These are phyloP conservation scores for Geranomyces michiganensis DNA, from an alignment of 192 early-diverging fungal species.

Conservation along the genomic window DNA sequence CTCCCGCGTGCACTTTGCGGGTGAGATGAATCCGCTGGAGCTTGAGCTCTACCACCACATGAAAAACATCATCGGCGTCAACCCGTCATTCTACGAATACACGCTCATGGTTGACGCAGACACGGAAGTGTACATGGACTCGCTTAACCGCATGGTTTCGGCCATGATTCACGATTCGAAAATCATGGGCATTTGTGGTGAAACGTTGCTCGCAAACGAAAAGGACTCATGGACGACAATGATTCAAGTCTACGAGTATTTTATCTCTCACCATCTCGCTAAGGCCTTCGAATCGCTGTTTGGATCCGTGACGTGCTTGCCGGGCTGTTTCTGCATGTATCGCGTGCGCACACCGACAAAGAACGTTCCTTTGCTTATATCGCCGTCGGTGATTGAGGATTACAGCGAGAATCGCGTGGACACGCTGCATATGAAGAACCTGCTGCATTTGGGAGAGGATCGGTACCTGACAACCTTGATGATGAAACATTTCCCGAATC, in stretches of 20 bases:
- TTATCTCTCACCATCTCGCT: constrained; percentile 97
- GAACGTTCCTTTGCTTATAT: constrained; percentile 87
- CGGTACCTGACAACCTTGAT: constrained; percentile 81
- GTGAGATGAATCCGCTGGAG: constrained; percentile 77
- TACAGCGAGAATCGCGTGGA: constrained; percentile 94
- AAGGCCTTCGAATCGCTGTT: constrained; percentile 99
- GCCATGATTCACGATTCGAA: constrained; percentile 62
- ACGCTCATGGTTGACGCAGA: constrained; percentile 66
- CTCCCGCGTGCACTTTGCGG: constrained; percentile 76
- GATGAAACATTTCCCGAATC: constrained; percentile 97
- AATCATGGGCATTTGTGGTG: constrained; percentile 83
- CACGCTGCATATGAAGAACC: constrained; percentile 98
- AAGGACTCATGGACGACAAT: constrained; percentile 90
- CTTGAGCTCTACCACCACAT: constrained; percentile 83
- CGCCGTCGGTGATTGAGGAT: constrained; percentile 86
- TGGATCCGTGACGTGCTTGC: constrained; percentile 98
- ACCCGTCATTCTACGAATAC: constrained; percentile 78
- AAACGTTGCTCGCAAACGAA: constrained; percentile 90
- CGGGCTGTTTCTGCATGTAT: constrained; percentile 99
- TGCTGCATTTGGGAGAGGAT: constrained; percentile 98
- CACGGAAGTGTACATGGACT: constrained; percentile 55
- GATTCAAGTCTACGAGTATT: constrained; percentile 98
- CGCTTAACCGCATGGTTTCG: constrained; percentile 60
- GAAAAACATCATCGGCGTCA: constrained; percentile 82
- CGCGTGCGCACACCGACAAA: constrained; percentile 88